Conservation (phyloP, 2,329 filamentous ascomycete genomes). For the Colletotrichum sansevieriae region DNA sequence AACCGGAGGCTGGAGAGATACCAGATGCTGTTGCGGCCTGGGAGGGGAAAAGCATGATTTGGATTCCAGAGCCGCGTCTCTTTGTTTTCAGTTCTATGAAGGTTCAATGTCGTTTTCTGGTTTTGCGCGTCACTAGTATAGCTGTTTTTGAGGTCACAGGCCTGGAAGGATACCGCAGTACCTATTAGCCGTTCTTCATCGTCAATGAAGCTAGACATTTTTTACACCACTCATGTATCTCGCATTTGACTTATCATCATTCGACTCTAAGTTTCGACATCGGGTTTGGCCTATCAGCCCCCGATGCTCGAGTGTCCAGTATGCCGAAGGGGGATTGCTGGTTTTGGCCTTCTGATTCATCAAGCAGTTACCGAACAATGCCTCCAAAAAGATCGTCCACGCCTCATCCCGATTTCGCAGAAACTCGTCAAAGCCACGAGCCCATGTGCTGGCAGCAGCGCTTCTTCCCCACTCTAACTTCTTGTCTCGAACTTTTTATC, state of each 20-base stretch:
- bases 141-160: slow-evolving; percentile 32
- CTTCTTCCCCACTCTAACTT: neutral
- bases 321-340: neutral
- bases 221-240: neutral
- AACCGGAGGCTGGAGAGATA: slow-evolving; percentile 42
- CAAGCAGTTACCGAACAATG: neutral
- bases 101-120: slow-evolving; percentile 31
- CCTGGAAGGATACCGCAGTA: slow-evolving; percentile 32
- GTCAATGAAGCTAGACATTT: slow-evolving; percentile 34
- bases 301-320: no score
- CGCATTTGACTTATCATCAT: neutral
- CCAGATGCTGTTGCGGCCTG: slow-evolving; percentile 42
- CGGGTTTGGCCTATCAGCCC: no score
- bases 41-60: slow-evolving; percentile 40
- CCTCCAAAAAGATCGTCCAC: neutral
- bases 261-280: neutral
- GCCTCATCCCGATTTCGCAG: neutral
- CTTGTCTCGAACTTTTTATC: neutral
- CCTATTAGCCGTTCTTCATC: slow-evolving; percentile 28
- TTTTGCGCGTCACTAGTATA: slow-evolving; percentile 32
- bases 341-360: neutral
- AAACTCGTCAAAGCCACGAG: neutral
- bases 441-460: neutral
- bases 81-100: slow-evolving; percentile 27
- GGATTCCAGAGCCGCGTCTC: slow-evolving; percentile 35